Evolutionary conservation across 352 stramenopile genomes (phyloP).

Genomic region (Globisporangium ultimum): DNA sequence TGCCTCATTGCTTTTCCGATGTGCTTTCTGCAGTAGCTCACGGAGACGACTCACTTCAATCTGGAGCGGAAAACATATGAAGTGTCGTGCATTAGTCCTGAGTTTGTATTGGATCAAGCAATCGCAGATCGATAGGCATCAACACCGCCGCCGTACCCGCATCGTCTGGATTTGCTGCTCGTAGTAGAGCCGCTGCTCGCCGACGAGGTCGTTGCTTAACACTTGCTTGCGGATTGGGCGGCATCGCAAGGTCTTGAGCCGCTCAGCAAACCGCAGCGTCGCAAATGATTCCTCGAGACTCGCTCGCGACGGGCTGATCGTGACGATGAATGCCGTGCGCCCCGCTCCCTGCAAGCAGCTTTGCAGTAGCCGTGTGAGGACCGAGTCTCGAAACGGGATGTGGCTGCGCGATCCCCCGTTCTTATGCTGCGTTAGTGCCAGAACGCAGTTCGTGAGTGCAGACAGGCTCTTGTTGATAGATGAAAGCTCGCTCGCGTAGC

Average conservation of each 20-base stretch:
- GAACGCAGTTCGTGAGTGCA: conserved; percentile 70
- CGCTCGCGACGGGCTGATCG: conserved; percentile 47
- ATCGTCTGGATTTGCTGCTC: conserved; percentile 70
- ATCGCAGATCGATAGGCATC: neutral
- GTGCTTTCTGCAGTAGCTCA: conserved; percentile 44
- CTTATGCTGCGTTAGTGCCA: conserved; percentile 58
- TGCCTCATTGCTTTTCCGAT: conserved; percentile 28
- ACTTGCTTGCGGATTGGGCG: conserved; percentile 46
- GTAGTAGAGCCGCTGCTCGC: conserved; percentile 60
- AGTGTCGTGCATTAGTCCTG: neutral
- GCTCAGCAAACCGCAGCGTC: conserved; percentile 68
- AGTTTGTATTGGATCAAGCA: neutral
- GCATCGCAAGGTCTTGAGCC: conserved; percentile 55
- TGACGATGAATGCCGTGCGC: conserved; percentile 62
- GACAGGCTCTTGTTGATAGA: conserved; percentile 80
- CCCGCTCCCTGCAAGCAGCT: conserved; percentile 53
- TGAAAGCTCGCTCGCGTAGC: conserved; percentile 56
- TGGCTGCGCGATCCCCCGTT: conserved; percentile 19
- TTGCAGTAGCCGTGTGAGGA: conserved; percentile 67
- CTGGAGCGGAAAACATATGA: conserved; percentile 17
- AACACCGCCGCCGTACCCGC: conserved; percentile 28
- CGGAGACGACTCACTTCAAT: conserved; percentile 51
- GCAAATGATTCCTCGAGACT: conserved; percentile 68
- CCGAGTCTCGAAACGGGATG: conserved; percentile 63
- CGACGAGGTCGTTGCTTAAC: conserved; percentile 44